Base-by-base conservation (phyloP, 179 eudicot species). In the Camellia oleifera region DNA sequence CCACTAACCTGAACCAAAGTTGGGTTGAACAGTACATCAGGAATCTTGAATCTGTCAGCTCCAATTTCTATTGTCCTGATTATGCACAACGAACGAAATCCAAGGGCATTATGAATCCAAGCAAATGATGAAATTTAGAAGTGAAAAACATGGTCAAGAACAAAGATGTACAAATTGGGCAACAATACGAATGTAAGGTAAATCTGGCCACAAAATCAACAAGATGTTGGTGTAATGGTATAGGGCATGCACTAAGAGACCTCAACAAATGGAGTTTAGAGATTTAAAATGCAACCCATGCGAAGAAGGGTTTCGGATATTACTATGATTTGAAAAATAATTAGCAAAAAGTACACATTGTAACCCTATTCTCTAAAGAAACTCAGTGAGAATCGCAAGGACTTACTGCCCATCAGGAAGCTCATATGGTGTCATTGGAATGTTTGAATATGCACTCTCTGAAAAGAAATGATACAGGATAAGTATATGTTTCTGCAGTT, bases 331-430 rank as follows among this genome's bases (percentile, higher is more conserved):
- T 11, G 52, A 57, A 23, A 61, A 48, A 62, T 56, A 4, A 48
- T 63, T 32, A 50, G 20, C 57, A 62, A 53, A 65, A 63, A 44
- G 32, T 77, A 71, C 7, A n/a, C 9, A 42, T 40, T 46, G 40
- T 15, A 53, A 69, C 45, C 50, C 23, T 45, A 62, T 52, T 62
- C 18, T 40, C 54, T 70, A 77, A 23, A 48, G n/a, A 13, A 52
- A 76, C 50, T 48, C 64, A 15, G 8, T 5, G 8, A 26, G 48
- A 84, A 78, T 76, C 45, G 45, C 48, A 83, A 80, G 74, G 69
- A 91, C 99, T 97, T 89, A 97, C 99, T 96, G 98, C 64, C 99
- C 99, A 84, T 97, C 98, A 82, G 99, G 99, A 84, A 96, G 98
- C 86, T 93, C 97, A 84, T 94, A 94, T 72, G 99, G 76, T 54